Base-by-base conservation (phyloP, 2,329 filamentous ascomycete species). In the Phaeomoniella chlamydospora region DNA sequence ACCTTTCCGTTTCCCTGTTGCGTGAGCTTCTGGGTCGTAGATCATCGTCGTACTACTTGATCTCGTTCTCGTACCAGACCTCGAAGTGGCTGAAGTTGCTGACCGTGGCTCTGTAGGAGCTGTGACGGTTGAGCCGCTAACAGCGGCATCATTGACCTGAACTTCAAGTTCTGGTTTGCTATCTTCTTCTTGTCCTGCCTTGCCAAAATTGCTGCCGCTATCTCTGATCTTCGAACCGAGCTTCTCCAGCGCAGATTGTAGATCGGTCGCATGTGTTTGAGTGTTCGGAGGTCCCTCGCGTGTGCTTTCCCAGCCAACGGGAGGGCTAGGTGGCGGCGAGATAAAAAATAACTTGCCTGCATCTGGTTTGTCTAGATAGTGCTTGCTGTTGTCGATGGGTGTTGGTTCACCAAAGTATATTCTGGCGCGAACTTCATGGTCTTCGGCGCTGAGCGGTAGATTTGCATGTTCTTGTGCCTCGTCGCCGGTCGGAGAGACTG, bases 321-420 rank as follows among this genome's bases (percentile, higher is more conserved):
- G 74, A 32, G 74, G 74, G 40, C 62, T 68, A 0, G 74, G 74
- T 10, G 74, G 74, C 35, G 74, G 74, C 31, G 62, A 68, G 54
- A 79, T 78, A 55, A 79, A 78, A 63, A 78, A 77, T 31, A 77
- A 57, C 49, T 75, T 76, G 39, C 72, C 65, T 35, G 63, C 58
- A 38, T 75, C 67, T 2, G 74, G 74, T 4, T 66, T 63, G 39
- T 69, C 57, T 6, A 74, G 60, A 38, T 71, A 64, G 35, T 65
- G 62, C 32, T 50, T 55, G 18, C 54, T 54, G 39, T 51, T 41
- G 29, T 49, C 45, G 35, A 67, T 55, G 5, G 65, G 59, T 37
- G 68, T 67, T 11, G 57, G 53, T 37, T 57, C 51, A 45, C 70
- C 70, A 45, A 74, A 73, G 57, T 72, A 67, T 48, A 65, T 58